Conservation (phyloP, 116 monocot genomes). For the Iris pallida region DNA sequence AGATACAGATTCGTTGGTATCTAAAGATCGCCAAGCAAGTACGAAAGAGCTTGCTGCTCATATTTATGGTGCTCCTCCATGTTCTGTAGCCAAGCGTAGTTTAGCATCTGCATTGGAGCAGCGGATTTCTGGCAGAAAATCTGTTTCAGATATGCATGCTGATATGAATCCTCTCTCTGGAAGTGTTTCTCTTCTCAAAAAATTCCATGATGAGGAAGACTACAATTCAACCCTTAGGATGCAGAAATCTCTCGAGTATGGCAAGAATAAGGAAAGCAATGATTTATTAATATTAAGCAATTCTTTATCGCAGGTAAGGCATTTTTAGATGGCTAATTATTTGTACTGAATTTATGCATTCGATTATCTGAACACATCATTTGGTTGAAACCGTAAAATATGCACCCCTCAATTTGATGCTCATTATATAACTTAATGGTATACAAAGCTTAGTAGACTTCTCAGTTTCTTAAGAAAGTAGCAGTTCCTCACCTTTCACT, state of each 20-base stretch:
- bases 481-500: too few relatives aligned
- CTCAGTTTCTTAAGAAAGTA: too few relatives aligned
- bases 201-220: slow-evolving; percentile 72
- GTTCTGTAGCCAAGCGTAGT: slow-evolving; percentile 38
- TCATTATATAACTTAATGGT: too few relatives aligned
- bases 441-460: too few relatives aligned
- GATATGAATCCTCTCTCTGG: slow-evolving; percentile 36
- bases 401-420: too few relatives aligned
- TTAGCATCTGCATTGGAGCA: slow-evolving; percentile 54
- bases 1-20: slow-evolving; percentile 43
- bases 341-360: too few relatives aligned
- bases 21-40: slow-evolving; percentile 32
- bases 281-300: slow-evolving; percentile 13
- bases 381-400: too few relatives aligned
- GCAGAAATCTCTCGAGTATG: slow-evolving; percentile 55
- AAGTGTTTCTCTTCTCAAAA: slow-evolving; percentile 61
- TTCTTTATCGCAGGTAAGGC: slow-evolving; percentile 33
- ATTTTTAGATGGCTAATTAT: too few relatives aligned
- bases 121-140: slow-evolving; percentile 65
- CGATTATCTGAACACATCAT: too few relatives aligned
- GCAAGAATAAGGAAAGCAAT: slow-evolving; percentile 40
- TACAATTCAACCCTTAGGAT: slow-evolving; percentile 35
- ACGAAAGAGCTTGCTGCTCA: slow-evolving; percentile 45
- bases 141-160: slow-evolving; percentile 59
- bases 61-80: slow-evolving; percentile 23